These are phyloP conservation scores for Scytalidium sp. DNA, from an alignment of 2,329 filamentous ascomycete species.

Conservation along the genomic window DNA sequence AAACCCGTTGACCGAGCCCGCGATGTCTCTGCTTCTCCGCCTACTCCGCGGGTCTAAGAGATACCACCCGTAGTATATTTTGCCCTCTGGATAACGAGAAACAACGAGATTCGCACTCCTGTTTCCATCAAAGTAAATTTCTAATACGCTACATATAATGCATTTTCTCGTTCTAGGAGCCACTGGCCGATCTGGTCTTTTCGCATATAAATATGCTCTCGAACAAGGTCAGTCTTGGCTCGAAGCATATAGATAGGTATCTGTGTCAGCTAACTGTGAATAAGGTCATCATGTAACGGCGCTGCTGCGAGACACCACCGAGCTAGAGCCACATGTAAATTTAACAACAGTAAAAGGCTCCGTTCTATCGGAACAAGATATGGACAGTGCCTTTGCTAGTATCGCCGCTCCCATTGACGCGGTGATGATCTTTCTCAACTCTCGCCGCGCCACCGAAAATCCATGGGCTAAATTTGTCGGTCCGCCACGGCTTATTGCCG, in stretches of 20 bases:
- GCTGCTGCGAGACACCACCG: not conserved
- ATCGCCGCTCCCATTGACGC: not conserved
- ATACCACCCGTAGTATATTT: no score
- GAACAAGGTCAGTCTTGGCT: not conserved
- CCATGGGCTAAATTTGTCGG: conserved; percentile 16
- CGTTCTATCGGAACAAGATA: not conserved
- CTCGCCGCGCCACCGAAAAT: conserved; percentile 6
- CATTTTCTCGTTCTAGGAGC: not conserved
- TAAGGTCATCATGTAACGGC: not conserved
- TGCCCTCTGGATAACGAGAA: no score
- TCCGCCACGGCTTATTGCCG: conserved; percentile 13
- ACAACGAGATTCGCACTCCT: no score
- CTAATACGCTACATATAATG: no score
- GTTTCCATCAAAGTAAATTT: no score
- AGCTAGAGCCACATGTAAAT: not conserved
- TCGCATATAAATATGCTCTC: not conserved
- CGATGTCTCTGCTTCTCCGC: no score
- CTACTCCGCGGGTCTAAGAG: no score
- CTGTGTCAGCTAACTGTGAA: no score
- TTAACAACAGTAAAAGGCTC: not conserved
- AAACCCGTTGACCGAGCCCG: no score
- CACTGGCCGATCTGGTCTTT: not conserved
- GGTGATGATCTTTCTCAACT: conserved; percentile 7
- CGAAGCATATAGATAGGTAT: no score
- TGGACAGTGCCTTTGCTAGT: not conserved